Percentiles rank a stretch among this genome's conserved stretches.
These are phyloP conservation scores for Pseudevernia furfuracea DNA, from an alignment of 495 filamentous ascomycete species.

Conservation along the genomic window DNA sequence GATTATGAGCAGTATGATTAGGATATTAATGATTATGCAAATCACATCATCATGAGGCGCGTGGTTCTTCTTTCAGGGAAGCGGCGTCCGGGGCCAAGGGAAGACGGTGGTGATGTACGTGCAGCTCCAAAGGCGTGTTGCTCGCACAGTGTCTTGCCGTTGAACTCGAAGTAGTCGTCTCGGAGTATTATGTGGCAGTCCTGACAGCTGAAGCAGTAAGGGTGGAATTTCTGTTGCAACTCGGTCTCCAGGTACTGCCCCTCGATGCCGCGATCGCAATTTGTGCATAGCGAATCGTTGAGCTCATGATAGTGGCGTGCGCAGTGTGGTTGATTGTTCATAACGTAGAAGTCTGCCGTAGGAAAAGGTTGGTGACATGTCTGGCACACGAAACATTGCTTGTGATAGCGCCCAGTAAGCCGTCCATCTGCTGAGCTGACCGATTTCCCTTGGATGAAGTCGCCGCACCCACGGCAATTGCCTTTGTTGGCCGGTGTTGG, in stretches of 20 bases:
- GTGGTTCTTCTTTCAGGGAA: conserved; percentile 73
- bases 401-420: conserved; percentile 88
- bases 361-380: conserved; percentile 76
- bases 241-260: conserved; percentile 91
- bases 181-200: conserved; percentile 51
- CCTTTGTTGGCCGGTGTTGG: conserved; percentile 47
- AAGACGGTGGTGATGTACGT: conserved; percentile 34
- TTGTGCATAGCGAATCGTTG: conserved; percentile 74
- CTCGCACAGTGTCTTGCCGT: conserved; percentile 68
- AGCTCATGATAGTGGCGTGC: conserved; percentile 87
- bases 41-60: conserved; percentile 78
- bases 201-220: conserved; percentile 73
- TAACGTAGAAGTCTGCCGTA: conserved; percentile 88
- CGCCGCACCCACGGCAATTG: conserved; percentile 73
- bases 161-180: conserved; percentile 66
- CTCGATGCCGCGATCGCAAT: conserved; percentile 80
- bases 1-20: conserved; percentile 17
- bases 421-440: conserved; percentile 90
- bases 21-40: conserved; percentile 17
- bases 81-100: conserved; percentile 37
- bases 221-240: conserved; percentile 71
- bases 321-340: conserved; percentile 81
- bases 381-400: conserved; percentile 84
- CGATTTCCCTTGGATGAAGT: conserved; percentile 79
- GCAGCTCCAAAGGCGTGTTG: conserved; percentile 65